Evolutionary conservation across 2,329 filamentous ascomycete genomes (phyloP).

Genomic region (Verticillium tricorpus): DNA sequence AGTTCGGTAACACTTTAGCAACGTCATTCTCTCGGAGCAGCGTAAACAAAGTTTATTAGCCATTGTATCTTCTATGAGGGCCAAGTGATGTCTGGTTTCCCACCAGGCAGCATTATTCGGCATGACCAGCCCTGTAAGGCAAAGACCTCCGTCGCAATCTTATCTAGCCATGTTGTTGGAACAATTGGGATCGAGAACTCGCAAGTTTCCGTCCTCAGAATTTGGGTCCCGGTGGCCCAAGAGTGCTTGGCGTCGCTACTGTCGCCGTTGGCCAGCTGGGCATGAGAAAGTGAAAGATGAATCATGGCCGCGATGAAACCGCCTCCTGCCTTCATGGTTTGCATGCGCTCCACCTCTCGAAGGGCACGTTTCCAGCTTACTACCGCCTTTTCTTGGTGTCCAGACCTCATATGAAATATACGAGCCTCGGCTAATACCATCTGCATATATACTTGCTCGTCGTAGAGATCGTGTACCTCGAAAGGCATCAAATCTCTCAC

Average conservation of each 20-base stretch:
- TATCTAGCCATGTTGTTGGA: constrained; percentile 22
- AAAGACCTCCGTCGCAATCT: constrained; percentile 18
- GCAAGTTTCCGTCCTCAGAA: constrained; percentile 16
- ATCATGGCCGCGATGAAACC: constrained; percentile 21
- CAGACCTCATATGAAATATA: constrained; percentile 11
- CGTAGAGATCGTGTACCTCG: constrained; percentile 22
- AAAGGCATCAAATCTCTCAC: constrained; percentile 14
- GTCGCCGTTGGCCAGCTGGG: constrained; percentile 17
- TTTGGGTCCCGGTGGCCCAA: too few species aligned
- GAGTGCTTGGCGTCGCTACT: constrained; percentile 1
- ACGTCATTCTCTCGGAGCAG: too few species aligned
- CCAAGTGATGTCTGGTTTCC: too few species aligned
- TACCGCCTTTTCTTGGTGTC: constrained; percentile 12
- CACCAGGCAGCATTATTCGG: too few species aligned
- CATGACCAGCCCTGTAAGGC: too few species aligned
- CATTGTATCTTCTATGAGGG: too few species aligned
- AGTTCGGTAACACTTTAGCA: too few species aligned
- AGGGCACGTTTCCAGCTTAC: constrained; percentile 15
- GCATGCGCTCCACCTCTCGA: constrained; percentile 14
- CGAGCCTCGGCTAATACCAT: constrained; percentile 20
- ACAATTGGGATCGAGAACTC: constrained; percentile 25
- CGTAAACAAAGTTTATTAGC: too few species aligned
- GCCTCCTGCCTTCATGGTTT: constrained; percentile 16
- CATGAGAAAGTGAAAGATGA: constrained; percentile 23
- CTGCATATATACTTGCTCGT: constrained; percentile 25